These are phyloP conservation scores for Arctium minus DNA, from an alignment of 129 eudicot genomes.

Conservation along the genomic window DNA sequence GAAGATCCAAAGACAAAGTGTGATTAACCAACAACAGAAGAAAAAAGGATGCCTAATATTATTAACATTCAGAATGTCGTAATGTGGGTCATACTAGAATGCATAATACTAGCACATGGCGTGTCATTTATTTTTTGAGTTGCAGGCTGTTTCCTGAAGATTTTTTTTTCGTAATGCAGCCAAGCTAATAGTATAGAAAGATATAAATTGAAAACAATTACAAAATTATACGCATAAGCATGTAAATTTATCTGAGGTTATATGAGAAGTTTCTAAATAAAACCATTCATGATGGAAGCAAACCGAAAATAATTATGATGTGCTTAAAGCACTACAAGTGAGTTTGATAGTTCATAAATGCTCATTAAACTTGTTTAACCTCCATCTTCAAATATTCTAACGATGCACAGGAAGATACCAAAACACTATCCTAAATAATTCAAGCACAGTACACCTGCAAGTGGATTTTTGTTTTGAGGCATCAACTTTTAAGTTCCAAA, in stretches of 20 bases:
- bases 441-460: neutral
- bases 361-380: too few relatives aligned
- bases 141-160: neutral
- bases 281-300: neutral
- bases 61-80: neutral
- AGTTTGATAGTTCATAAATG: too few relatives aligned
- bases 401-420: neutral
- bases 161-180: neutral
- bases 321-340: too few relatives aligned
- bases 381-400: too few relatives aligned
- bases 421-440: neutral
- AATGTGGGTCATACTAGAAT: neutral
- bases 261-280: too few relatives aligned
- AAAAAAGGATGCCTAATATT: neutral
- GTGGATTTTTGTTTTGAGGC: neutral
- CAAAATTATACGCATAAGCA: neutral
- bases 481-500: neutral
- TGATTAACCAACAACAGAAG: constrained; percentile 12
- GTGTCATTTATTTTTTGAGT: neutral
- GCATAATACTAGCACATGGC: neutral
- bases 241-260: neutral
- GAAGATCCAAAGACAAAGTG: constrained; percentile 9
- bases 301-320: neutral
- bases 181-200: neutral
- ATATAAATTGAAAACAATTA: too few relatives aligned